These are phyloP conservation scores for Emericellopsis atlantica DNA, from an alignment of 2,329 filamentous ascomycete genomes.

Conservation along the genomic window DNA sequence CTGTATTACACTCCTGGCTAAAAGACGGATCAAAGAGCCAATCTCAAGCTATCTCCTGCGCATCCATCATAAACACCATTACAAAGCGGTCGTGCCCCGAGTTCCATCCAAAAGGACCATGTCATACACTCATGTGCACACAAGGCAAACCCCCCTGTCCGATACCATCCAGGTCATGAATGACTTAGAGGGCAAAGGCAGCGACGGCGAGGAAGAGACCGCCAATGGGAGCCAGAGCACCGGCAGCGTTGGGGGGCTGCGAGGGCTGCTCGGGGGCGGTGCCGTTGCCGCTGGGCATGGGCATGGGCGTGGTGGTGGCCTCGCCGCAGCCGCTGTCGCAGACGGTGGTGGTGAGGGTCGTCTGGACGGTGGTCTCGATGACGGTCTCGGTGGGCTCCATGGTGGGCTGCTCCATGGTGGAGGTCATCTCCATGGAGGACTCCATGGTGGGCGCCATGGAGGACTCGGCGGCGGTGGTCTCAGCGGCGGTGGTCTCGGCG, in stretches of 20 bases:
- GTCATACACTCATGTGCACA: no score
- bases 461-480: neutral
- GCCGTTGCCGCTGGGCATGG: constrained; percentile 5
- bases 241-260: constrained; percentile 13
- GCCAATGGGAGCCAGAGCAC: constrained; percentile 14
- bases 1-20: no score
- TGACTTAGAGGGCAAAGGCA: constrained; percentile 22
- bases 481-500: neutral
- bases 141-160: no score
- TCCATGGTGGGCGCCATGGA: constrained; percentile 4
- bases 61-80: no score
- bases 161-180: neutral
- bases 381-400: constrained; percentile 5
- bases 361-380: constrained; percentile 4
- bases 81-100: no score
- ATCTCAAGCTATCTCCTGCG: no score
- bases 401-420: constrained; percentile 4
- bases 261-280: constrained; percentile 2
- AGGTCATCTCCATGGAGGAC: constrained; percentile 3
- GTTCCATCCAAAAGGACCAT: no score
- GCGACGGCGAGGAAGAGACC: constrained; percentile 18
- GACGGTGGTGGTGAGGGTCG: neutral
- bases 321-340: neutral
- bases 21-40: no score
- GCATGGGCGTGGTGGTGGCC: constrained; percentile 1